Evolutionary conservation across 768 basidiomycete species (phyloP), one percentile per base, ranked within the genome.

Genomic region (Chlorophyllum brunneum): DNA sequence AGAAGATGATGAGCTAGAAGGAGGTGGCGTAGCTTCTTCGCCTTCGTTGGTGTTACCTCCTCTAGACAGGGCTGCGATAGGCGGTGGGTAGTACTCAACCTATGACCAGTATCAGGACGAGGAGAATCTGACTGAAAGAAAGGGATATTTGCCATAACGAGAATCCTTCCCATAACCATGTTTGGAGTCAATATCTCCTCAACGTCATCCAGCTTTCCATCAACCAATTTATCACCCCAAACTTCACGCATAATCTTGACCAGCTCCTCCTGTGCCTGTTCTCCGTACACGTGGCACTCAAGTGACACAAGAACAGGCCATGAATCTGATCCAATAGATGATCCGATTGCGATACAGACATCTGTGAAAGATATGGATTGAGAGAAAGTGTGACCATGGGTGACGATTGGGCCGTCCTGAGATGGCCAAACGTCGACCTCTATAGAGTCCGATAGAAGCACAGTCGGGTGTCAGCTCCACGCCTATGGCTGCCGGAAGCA

Each of bases 391-490:
- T 79, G 70, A 1, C 83, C 83, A 56, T 85, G 83, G 0, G 79
- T 85, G 27, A 85, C 81, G 44, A 81, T 65, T 10, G 77, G 71
- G 0, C 81, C 80, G 34, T 74, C 70, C 5, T 70, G 65, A 0
- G 77, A 76, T 4, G 79, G 73, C 83, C 85, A 86, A 6, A 83
- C 82, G 56, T 86, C 83, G 44, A 85, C 81, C 60, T 86, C 83
- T 68, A 55, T 6, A 26, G 5, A 3, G 26, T 24, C 22, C 1
- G 37, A 20, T 39, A 20, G 10, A 8, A 42, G 24, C 15, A 42
- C 8, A 10, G 13, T 27, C 16, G 18, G 24, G 34, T n/a, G 10
- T 39, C 42, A 20, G 36, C 18, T 24, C 2, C n/a, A 22, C n/a
- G 20, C 10, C 1, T 23, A 13, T 9, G 22, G 20, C 5, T 11